phyloP scores from a whole-genome alignment of 2,329 filamentous ascomycete species.

The Thermoascus crustaceus region DNA sequence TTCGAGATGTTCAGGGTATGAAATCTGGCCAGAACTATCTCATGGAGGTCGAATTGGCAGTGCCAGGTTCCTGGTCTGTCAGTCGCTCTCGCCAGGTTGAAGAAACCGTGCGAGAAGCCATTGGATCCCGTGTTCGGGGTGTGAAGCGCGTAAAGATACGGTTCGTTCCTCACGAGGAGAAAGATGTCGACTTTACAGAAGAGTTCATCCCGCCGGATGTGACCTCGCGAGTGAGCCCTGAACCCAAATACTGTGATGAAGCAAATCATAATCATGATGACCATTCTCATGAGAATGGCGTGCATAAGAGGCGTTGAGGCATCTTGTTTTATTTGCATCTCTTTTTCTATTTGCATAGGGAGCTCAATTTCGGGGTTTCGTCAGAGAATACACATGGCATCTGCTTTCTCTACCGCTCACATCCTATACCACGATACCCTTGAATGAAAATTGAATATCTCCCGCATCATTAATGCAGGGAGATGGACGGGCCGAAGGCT shows the following conservation, averaged over 20 bases:
- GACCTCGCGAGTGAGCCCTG: slow-evolving; percentile 49
- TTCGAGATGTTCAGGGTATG: slow-evolving; percentile 75
- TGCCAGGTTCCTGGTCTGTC: slow-evolving; percentile 69
- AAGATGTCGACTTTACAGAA: slow-evolving; percentile 56
- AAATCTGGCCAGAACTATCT: slow-evolving; percentile 97
- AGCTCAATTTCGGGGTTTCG: background rate
- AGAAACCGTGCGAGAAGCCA: slow-evolving; percentile 59
- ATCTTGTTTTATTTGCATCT: background rate
- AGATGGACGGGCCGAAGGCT: no score
- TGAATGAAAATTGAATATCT: no score
- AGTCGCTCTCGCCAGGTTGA: slow-evolving; percentile 63
- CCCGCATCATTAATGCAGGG: no score
- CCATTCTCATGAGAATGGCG: slow-evolving; percentile 16
- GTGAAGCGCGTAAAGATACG: slow-evolving; percentile 75
- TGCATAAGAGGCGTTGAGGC: slow-evolving; percentile 17
- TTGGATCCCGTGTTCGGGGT: slow-evolving; percentile 72
- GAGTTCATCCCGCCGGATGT: slow-evolving; percentile 67
- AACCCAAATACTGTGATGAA: slow-evolving; percentile 48
- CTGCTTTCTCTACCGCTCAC: no score
- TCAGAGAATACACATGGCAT: no score
- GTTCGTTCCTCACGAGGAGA: slow-evolving; percentile 64
- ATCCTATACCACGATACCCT: no score
- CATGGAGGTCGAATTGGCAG: slow-evolving; percentile 77
- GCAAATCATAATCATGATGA: slow-evolving; percentile 32
- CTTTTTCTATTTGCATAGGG: background rate